phyloP scores from a whole-genome alignment of 768 basidiomycete species.

The Trichaptum fuscoviolaceum region DNA sequence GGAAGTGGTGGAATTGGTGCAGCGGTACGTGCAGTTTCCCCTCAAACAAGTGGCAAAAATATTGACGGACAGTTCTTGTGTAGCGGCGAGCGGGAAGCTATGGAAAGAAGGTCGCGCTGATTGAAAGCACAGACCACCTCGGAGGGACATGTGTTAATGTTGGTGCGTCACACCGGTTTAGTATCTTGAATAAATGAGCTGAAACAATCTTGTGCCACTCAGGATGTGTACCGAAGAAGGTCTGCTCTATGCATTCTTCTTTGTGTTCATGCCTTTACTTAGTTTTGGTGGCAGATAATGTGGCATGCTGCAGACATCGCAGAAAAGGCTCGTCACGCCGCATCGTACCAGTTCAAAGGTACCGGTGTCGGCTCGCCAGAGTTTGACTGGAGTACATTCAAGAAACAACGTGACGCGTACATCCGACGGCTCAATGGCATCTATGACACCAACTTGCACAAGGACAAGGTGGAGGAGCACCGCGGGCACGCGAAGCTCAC shows the following conservation, averaged over 20 bases:
- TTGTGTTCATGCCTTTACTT: neutral
- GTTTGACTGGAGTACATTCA: constrained; percentile 90
- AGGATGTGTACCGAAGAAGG: constrained; percentile 99
- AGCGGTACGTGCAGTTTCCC: neutral
- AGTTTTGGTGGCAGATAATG: constrained; percentile 67
- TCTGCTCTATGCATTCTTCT: constrained; percentile 19
- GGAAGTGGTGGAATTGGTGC: constrained; percentile 79
- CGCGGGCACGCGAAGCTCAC: constrained; percentile 70
- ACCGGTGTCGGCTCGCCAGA: constrained; percentile 43
- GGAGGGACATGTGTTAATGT: constrained; percentile 99
- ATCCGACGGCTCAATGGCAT: constrained; percentile 85
- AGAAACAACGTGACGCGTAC: constrained; percentile 93
- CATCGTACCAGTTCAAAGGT: constrained; percentile 68
- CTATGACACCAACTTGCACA: constrained; percentile 84
- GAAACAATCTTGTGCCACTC: constrained; percentile 11
- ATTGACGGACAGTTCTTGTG: neutral
- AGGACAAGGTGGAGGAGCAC: constrained; percentile 86
- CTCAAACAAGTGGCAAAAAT: neutral
- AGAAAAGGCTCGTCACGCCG: constrained; percentile 76
- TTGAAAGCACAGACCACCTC: constrained; percentile 68
- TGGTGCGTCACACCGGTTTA: constrained; percentile 44
- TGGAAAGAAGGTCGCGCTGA: constrained; percentile 88
- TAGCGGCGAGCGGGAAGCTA: constrained; percentile 89
- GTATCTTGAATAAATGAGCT: neutral
- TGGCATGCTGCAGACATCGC: constrained; percentile 93